Conservation (phyloP, 148 eudicot genomes). For the Beta vulgaris region DNA sequence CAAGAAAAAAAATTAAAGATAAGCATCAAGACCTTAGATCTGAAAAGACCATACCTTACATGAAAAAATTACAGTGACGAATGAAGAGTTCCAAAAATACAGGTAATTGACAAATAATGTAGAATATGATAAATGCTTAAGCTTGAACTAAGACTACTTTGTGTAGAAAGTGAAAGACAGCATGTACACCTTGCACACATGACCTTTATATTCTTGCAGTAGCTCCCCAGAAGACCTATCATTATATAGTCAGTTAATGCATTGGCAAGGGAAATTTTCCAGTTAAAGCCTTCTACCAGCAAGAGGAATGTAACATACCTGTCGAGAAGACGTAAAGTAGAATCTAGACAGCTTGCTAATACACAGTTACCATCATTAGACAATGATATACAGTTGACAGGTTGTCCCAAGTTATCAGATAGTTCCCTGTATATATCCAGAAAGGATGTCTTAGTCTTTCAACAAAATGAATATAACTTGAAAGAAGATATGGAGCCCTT, state of each 20-base stretch:
- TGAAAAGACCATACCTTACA: not conserved
- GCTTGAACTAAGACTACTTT: not conserved
- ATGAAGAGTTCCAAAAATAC: not conserved
- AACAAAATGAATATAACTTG: not conserved
- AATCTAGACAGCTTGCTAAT: conserved; percentile 90
- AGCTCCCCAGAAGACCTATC: conserved; percentile 77
- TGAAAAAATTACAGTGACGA: not conserved
- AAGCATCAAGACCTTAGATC: not conserved
- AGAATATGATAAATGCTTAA: not conserved
- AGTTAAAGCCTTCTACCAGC: not conserved
- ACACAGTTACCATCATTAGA: conserved; percentile 91
- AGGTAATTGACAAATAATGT: not conserved
- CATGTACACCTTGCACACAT: conserved; percentile 76
- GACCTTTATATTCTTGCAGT: conserved; percentile 93
- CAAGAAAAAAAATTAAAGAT: conserved; percentile 3
- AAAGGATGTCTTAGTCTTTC: too few relatives aligned
- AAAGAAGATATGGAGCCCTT: not conserved
- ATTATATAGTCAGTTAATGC: conserved; percentile 12
- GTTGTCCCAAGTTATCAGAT: conserved; percentile 84
- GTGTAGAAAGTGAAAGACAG: not conserved
- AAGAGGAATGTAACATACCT: conserved; percentile 43
- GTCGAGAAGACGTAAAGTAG: conserved; percentile 85
- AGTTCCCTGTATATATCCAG: conserved; percentile 53
- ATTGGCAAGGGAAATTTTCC: not conserved
- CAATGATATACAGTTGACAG: conserved; percentile 88